These are phyloP conservation scores for Nyctanthes arbortristis DNA, from an alignment of 257 asterid species.

Conservation along the genomic window DNA sequence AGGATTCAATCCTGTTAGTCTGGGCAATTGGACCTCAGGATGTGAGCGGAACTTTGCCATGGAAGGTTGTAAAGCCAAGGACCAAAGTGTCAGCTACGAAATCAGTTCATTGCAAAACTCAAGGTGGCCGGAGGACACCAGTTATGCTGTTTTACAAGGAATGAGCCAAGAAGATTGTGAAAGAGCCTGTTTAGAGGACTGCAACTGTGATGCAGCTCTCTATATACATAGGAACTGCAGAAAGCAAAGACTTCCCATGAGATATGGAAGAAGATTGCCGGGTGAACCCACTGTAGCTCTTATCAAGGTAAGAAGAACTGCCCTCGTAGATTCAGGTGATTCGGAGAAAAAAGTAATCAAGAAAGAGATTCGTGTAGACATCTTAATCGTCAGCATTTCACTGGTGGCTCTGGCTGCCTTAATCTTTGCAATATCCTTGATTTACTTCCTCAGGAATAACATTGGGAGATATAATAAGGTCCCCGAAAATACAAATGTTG, in stretches of 20 bases:
- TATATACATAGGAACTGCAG: slow-evolving; percentile 25
- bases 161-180: slow-evolving; percentile 26
- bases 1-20: slow-evolving; percentile 23
- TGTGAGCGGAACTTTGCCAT: slow-evolving; percentile 27
- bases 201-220: slow-evolving; percentile 44
- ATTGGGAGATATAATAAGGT: slow-evolving; percentile 20
- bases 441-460: slow-evolving; percentile 7
- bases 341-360: slow-evolving; percentile 5
- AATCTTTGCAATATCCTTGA: slow-evolving; percentile 26
- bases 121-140: slow-evolving; percentile 9
- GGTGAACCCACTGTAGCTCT: slow-evolving; percentile 27
- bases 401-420: slow-evolving; percentile 22
- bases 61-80: slow-evolving; percentile 15
- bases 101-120: slow-evolving; percentile 5
- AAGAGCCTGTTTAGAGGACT: slow-evolving; percentile 32
- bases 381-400: slow-evolving; percentile 29
- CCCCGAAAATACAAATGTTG: slow-evolving; percentile 7
- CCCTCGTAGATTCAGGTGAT: neutral
- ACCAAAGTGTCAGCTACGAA: neutral
- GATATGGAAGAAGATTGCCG: slow-evolving; percentile 30
- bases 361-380: slow-evolving; percentile 20
- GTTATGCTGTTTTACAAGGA: neutral
- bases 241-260: slow-evolving; percentile 53
- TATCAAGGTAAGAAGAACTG: slow-evolving; percentile 24
- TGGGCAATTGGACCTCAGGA: slow-evolving; percentile 25